These are phyloP conservation scores for Scedosporium minutisporum DNA, from an alignment of 2,329 filamentous ascomycete species.

Conservation along the genomic window DNA sequence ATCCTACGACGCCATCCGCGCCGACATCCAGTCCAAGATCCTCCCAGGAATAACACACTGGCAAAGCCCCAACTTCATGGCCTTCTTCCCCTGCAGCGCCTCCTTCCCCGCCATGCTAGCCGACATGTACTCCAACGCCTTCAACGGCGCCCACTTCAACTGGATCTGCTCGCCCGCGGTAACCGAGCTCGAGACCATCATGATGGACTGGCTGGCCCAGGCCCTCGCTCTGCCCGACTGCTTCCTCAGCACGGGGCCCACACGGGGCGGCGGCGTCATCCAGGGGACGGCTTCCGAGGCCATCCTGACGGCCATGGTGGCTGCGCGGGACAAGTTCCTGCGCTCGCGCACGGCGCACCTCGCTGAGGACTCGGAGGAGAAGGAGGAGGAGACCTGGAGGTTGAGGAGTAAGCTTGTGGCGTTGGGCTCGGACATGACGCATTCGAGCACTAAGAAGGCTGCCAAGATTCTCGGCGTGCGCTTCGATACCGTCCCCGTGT, in stretches of 20 bases:
- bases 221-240: slow-evolving; percentile 62
- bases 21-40: slow-evolving; percentile 77
- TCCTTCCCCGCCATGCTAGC: slow-evolving; percentile 81
- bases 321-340: slow-evolving; percentile 73
- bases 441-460: slow-evolving; percentile 80
- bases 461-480: slow-evolving; percentile 80
- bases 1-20: slow-evolving; percentile 69
- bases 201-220: slow-evolving; percentile 84
- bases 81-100: slow-evolving; percentile 79
- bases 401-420: slow-evolving; percentile 57
- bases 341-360: slow-evolving; percentile 45
- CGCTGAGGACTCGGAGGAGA: slow-evolving; percentile 41
- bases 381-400: slow-evolving; percentile 47
- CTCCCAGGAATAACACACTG: slow-evolving; percentile 90
- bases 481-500: slow-evolving; percentile 59
- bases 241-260: slow-evolving; percentile 64
- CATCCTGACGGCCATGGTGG: slow-evolving; percentile 76
- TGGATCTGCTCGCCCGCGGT: slow-evolving; percentile 91
- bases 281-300: slow-evolving; percentile 87
- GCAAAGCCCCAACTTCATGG: slow-evolving; percentile 91
- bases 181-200: slow-evolving; percentile 86
- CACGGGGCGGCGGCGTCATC: slow-evolving; percentile 77
- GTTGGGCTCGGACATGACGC: slow-evolving; percentile 67
- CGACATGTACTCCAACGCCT: slow-evolving; percentile 83
- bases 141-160: slow-evolving; percentile 89